Conservation (phyloP, 2,329 filamentous ascomycete genomes). For the Penicillium italicum region DNA sequence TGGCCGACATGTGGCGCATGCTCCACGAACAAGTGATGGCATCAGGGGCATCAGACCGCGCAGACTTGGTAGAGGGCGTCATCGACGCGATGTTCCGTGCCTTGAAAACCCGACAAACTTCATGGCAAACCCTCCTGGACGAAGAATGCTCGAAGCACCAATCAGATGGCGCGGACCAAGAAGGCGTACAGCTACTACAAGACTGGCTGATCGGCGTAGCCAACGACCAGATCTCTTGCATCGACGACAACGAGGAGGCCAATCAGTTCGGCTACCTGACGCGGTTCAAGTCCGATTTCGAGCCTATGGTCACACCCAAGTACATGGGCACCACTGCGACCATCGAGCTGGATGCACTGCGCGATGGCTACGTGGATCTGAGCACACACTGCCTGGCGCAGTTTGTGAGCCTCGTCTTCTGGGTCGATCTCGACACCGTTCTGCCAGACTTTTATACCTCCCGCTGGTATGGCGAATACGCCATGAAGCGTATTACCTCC, state of each 20-base stretch:
- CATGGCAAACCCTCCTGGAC: conserved; percentile 84
- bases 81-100: conserved; percentile 93
- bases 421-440: conserved; percentile 79
- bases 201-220: conserved; percentile 97
- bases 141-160: conserved; percentile 77
- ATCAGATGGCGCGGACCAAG: conserved; percentile 47
- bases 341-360: conserved; percentile 68
- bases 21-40: conserved; percentile 86
- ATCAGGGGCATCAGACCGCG: conserved; percentile 76
- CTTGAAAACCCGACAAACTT: conserved; percentile 74
- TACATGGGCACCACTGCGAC: conserved; percentile 72
- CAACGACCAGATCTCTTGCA: conserved; percentile 97
- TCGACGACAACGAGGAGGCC: conserved; percentile 78
- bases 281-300: conserved; percentile 79
- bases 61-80: conserved; percentile 90
- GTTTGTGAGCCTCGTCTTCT: conserved; percentile 84
- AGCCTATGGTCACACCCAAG: conserved; percentile 71
- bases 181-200: conserved; percentile 68
- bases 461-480: conserved; percentile 79
- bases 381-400: conserved; percentile 87
- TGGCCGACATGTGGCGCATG: conserved; percentile 97
- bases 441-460: conserved; percentile 87
- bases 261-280: conserved; percentile 78
- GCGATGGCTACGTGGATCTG: conserved; percentile 91
- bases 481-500: conserved; percentile 88